A percentile compares a stretch with the other conserved stretches of the same genome.
These are phyloP conservation scores for Pythium guiyangense DNA, from an alignment of 352 stramenopile species.

Conservation along the genomic window DNA sequence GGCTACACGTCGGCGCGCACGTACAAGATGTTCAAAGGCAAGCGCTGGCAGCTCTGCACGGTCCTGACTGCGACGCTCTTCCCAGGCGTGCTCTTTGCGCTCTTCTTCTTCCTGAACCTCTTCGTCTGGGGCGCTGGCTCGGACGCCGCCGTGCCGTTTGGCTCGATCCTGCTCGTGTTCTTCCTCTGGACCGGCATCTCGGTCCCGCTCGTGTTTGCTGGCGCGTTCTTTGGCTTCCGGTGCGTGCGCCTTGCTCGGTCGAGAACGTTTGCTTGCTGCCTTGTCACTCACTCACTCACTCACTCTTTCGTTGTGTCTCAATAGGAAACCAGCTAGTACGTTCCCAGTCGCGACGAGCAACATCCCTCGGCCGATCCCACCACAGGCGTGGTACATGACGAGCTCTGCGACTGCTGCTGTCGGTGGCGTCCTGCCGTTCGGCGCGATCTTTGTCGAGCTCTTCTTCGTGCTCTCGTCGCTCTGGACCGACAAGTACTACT, in stretches of 20 bases:
- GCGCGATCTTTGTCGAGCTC: conserved; percentile 99
- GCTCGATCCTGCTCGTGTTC: conserved; percentile 96
- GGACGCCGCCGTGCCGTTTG: conserved; percentile 93
- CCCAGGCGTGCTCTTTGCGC: conserved; percentile 93
- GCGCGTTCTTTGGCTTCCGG: conserved; percentile 98
- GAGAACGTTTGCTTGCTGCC: not conserved
- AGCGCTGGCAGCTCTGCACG: conserved; percentile 97
- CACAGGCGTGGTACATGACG: conserved; percentile 99
- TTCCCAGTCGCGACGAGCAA: conserved; percentile 97
- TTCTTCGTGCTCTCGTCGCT: conserved; percentile 99
- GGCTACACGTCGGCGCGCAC: conserved; percentile 95
- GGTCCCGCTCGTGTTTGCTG: conserved; percentile 97
- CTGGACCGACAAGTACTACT: conserved; percentile 99
- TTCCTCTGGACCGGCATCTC: conserved; percentile 99
- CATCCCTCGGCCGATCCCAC: conserved; percentile 97
- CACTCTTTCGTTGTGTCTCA: not conserved
- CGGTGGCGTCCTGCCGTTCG: conserved; percentile 98
- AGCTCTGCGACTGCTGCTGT: conserved; percentile 91
- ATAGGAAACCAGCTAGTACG: conserved; percentile 83
- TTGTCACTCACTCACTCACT: not conserved
- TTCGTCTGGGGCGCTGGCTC: conserved; percentile 93
- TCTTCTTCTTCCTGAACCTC: conserved; percentile 98
- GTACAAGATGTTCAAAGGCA: conserved; percentile 99
- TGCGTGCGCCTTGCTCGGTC: conserved; percentile 34
- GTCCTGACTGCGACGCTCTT: conserved; percentile 95